Base-by-base conservation (phyloP, 106 monocot genomes). In the Allium fistulosum region DNA sequence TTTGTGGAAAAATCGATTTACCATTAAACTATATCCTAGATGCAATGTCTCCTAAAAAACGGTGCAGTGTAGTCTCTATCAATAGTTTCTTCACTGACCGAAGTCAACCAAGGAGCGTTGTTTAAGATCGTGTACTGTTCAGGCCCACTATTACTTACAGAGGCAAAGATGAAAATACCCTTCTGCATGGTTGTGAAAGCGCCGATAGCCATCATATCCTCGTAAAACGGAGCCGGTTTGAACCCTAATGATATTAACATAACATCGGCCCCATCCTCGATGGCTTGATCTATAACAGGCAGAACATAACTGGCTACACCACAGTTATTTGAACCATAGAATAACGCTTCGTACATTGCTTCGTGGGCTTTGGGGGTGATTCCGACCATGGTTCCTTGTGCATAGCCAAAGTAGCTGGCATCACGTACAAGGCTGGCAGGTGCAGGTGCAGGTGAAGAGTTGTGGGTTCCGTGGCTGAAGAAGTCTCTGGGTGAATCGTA, bases 391-490 rank as follows among this genome's bases (percentile, higher is more conserved):
- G 77, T 80, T 26, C 89, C 89, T 9, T 11, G 1, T 13, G 77
- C 85, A 66, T 85, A 78, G 17, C 80, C 75, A 52, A 78, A 80
- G 62, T 22, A 77, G 17, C 69, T 65, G 2, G 70, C 85, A 14
- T 59, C 70, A 0, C 12, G n/a, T 7, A 71, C 85, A 2, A 26
- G 53, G 55, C 59, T 68, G 3, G 85, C 89, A 16, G 82, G 80
- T 0, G 80, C 89, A 16, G 82, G 80, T 0, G 80, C 85, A 8
- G 85, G 85, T 11, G 85, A 85, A 12, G 89, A 71, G 6, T 80
- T 82, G 72, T 85, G 89, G 9, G 89, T 80, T 9, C 89, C 89
- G 53, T 90, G 89, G 2, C 89, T 84, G 9, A 47, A 56, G 4
- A 60, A 61, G 62, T 90, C 89, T 5, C 82, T 71, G 11, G 89